Evolutionary conservation across 148 eudicot genomes (phyloP), one percentile per base, ranked within the genome.

Genomic region (Cornus florida): DNA sequence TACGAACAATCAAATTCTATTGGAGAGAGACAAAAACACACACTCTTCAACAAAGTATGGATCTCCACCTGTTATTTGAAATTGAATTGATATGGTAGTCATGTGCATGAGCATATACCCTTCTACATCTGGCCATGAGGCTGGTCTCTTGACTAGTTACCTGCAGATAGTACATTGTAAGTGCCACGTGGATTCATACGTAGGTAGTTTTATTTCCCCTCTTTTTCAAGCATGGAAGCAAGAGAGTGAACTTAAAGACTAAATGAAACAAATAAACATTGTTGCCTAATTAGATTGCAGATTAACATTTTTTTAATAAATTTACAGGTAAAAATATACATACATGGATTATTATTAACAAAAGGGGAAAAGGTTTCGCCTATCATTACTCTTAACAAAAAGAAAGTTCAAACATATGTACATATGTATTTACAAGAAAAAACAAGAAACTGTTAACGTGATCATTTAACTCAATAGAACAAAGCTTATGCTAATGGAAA

Each of bases 91-190:
- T 90, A 82, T 92, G 94, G 79, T 90, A 92, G 73, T 92, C 97
- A 84, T 92, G 97, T 80, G 97, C 97, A 88, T 92, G 97, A 78
- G 97, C 94, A 89, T 92, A 92, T 38, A 87, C 89, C 87, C 94
- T 88, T 79, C 97, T 86, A 77, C 94, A 92, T 78, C 90, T 87
- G 50, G 97, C 94, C 79, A 90, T 78, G 81, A 89, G 93, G 86
- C 89, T 90, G n/a, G 92, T 90, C 85, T 92, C 94, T 33, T 83
- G 85, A 89, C 89, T 89, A 69, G 91, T 88, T 72, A 90, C 92
- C 97, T 92, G 86, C 71, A 80, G 76, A 74, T 43, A 5, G 50
- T 74, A 67, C 22, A 23, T 22, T 59, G 28, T 70, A 35, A 70
- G 73, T 41, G 53, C 28, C 2, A 70, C 1, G 41, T 62, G 23